A percentile compares a stretch with the other conserved stretches of the same genome.
Evolutionary conservation across 257 asterid species (phyloP).

Genomic region (Salvia splendens): DNA sequence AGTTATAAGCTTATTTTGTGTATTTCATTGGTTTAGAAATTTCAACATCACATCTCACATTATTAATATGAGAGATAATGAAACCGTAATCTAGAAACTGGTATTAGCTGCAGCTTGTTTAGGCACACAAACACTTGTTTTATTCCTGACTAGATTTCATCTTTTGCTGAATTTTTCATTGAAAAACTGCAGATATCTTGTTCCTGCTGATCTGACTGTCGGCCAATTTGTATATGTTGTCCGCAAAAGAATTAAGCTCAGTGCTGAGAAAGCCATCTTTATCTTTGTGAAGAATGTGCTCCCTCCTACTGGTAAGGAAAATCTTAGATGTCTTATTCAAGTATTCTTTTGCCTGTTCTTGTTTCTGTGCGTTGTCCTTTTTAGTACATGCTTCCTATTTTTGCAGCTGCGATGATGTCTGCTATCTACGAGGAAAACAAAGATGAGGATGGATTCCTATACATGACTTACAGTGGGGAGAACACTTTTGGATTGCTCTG

Average conservation of each 20-base stretch:
- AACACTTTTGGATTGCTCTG: constrained; percentile 70
- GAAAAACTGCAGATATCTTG: constrained; percentile 70
- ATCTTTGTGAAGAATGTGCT: constrained; percentile 92
- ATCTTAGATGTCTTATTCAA: neutral
- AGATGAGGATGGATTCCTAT: constrained; percentile 78
- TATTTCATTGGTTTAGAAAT: neutral
- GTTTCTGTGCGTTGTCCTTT: neutral
- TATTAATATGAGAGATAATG: too few species aligned
- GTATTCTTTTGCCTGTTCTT: neutral
- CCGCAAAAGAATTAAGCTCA: constrained; percentile 95
- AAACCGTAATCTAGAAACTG: neutral
- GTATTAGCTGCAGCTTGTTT: constrained; percentile 6
- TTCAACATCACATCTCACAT: neutral
- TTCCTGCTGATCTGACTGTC: constrained; percentile 96
- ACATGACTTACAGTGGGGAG: constrained; percentile 86
- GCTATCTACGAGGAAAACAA: constrained; percentile 71
- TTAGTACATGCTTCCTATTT: neutral
- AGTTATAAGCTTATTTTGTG: constrained; percentile 8
- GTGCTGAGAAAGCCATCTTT: constrained; percentile 98
- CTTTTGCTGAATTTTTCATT: constrained; percentile 14
- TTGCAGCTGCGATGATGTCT: constrained; percentile 79
- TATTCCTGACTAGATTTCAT: neutral
- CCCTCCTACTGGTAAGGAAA: constrained; percentile 87
- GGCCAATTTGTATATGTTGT: constrained; percentile 98
- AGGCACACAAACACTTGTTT: neutral